These are phyloP conservation scores for Linum usitatissimum DNA, from an alignment of 345 rosid species.

Conservation along the genomic window DNA sequence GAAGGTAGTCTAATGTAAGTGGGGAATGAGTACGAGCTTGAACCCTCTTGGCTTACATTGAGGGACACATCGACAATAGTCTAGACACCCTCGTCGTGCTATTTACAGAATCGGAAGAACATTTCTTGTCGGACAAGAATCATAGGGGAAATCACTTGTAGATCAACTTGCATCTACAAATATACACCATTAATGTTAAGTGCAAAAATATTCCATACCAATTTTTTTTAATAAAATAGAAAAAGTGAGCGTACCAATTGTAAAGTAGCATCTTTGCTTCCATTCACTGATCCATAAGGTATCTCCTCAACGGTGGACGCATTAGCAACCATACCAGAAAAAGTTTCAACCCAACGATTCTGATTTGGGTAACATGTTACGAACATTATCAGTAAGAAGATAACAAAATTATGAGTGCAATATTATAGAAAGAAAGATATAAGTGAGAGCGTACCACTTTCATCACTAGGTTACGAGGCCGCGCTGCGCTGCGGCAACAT, in stretches of 20 bases:
- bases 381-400: background rate
- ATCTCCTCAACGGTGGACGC: slow-evolving; percentile 40
- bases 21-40: slow-evolving; percentile 12
- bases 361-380: slow-evolving; percentile 16
- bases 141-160: slow-evolving; percentile 61
- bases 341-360: slow-evolving; percentile 62
- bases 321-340: slow-evolving; percentile 39
- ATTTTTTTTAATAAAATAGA: background rate
- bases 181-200: background rate
- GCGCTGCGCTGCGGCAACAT: too few relatives aligned
- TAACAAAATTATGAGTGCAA: background rate
- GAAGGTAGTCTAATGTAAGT: slow-evolving; percentile 57
- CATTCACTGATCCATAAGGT: slow-evolving; percentile 33
- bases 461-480: slow-evolving; percentile 21
- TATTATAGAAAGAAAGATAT: background rate
- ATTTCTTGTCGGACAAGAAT: slow-evolving; percentile 43
- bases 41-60: slow-evolving; percentile 28
- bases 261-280: slow-evolving; percentile 40
- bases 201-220: too few relatives aligned
- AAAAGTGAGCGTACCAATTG: slow-evolving; percentile 37
- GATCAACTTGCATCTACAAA: slow-evolving; percentile 53
- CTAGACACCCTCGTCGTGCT: slow-evolving; percentile 53
- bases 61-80: slow-evolving; percentile 67
- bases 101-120: slow-evolving; percentile 69
- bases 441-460: slow-evolving; percentile 45